Evolutionary conservation across 2,329 filamentous ascomycete species (phyloP), one percentile per base, ranked within the genome.

Genomic region (Cordyceps militaris): DNA sequence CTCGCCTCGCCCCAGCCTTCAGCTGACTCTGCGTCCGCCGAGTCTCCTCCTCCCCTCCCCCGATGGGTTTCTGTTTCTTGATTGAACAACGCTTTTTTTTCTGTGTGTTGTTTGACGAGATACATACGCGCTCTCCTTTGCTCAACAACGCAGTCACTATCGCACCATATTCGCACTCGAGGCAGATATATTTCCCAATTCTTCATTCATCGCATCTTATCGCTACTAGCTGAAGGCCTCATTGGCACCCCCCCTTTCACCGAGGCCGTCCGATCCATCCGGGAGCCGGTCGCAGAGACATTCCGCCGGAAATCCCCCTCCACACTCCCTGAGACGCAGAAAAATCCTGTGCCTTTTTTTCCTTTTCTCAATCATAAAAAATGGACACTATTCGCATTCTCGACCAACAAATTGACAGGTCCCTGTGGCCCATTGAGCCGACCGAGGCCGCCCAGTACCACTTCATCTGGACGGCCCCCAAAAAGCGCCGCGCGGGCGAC

Each of bases 1-100:
- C 55, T 57, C 55, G 55, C 55, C 55, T 50, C 46, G 55, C 55
- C 55, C 55, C 55, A 30, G 24, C 47, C 38, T 57, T 57, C 46
- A 57, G 55, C 55, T 57, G 46, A 48, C 34, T 38, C 30, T 28
- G 28, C 32, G n/a, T n/a, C n/a, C 32, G 21, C 32, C 26, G 3
- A 21, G 34, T 13, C 34, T 14, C 7, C 34, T 4, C 11, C 42
- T 43, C 34, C n/a, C 42, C 26, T 40, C 30, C 23, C 28, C 46
- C 28, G 26, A 32, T 19, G 26, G n/a, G n/a, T 48, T 50, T 49
- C 47, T 49, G 47, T 28, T 38, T 38, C 13, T n/a, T n/a, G n/a
- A n/a, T n/a, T n/a, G n/a, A n/a, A n/a, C n/a, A n/a, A n/a, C n/a
- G n/a, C 10, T 46, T 28, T 26, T 9, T 26, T 19, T 23, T 19